These are phyloP conservation scores for Orbilia quercus DNA, from an alignment of 2,329 filamentous ascomycete species.

Conservation along the genomic window DNA sequence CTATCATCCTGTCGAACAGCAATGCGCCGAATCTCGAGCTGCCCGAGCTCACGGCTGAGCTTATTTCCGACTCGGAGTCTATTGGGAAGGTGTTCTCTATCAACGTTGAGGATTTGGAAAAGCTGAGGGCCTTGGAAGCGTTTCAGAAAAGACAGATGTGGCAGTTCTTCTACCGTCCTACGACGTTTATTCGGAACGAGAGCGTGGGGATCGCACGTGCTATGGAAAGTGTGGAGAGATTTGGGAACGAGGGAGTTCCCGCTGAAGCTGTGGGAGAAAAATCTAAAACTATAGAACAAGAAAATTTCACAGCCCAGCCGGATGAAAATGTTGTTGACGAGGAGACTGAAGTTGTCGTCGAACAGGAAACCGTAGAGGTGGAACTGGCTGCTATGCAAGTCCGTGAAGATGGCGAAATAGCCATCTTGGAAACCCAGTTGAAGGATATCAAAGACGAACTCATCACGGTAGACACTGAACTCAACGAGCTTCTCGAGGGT, in stretches of 20 bases:
- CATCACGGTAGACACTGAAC: constrained; percentile 6
- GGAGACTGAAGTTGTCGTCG: constrained; percentile 8
- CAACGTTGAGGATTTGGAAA: constrained; percentile 77
- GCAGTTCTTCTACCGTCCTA: constrained; percentile 84
- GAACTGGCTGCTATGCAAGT: constrained; percentile 28
- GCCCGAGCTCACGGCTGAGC: constrained; percentile 70
- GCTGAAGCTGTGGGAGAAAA: constrained; percentile 18
- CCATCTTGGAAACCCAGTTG: constrained; percentile 11
- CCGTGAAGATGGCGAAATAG: constrained; percentile 7
- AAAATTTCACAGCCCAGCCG: background rate
- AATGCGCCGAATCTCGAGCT: constrained; percentile 87
- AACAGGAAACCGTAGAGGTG: constrained; percentile 15
- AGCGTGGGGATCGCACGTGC: constrained; percentile 76
- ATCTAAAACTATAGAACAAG: background rate
- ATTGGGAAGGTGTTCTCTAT: constrained; percentile 77
- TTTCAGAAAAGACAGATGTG: constrained; percentile 93
- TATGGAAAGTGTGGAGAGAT: constrained; percentile 68
- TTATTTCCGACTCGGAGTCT: constrained; percentile 69
- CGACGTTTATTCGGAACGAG: constrained; percentile 80
- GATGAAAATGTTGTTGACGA: constrained; percentile 16
- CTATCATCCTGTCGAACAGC: constrained; percentile 90
- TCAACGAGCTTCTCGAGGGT: constrained; percentile 15
- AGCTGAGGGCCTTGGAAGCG: constrained; percentile 82
- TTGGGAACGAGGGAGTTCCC: constrained; percentile 7
- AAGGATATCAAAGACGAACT: constrained; percentile 27